A percentile compares a stretch with the other conserved stretches of the same genome.
Evolutionary conservation across 768 basidiomycete genomes (phyloP).

Genomic region (Termitomyces sp.): DNA sequence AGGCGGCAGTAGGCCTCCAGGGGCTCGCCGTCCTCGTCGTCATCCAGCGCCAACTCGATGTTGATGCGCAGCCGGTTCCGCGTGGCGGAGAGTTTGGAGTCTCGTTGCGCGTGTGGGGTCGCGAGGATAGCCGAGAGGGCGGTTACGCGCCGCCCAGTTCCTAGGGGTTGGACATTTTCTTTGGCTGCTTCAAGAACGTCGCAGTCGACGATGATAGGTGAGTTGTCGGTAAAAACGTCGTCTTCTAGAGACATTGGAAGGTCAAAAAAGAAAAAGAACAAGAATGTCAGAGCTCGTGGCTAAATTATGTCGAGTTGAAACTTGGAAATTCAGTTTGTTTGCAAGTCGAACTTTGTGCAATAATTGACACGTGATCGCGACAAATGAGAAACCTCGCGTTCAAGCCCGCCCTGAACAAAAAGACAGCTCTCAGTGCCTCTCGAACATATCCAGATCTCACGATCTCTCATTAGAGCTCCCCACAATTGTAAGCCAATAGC

Average conservation of each 20-base stretch:
- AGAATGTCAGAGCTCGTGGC: too few relatives aligned
- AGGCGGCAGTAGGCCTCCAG: constrained; percentile 85
- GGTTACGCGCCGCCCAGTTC: constrained; percentile 74
- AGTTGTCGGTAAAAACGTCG: constrained; percentile 41
- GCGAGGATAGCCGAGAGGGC: constrained; percentile 70
- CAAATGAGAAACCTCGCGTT: neutral
- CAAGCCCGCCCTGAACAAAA: neutral
- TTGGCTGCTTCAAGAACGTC: constrained; percentile 81
- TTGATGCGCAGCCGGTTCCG: constrained; percentile 69
- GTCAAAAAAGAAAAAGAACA: too few relatives aligned
- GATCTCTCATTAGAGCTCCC: neutral
- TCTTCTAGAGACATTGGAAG: constrained; percentile 24
- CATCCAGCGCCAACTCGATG: constrained; percentile 73
- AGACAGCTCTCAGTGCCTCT: neutral
- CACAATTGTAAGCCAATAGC: neutral
- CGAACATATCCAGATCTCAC: neutral
- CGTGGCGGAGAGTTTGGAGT: constrained; percentile 61
- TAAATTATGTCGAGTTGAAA: too few relatives aligned
- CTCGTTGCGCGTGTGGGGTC: constrained; percentile 76
- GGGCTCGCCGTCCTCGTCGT: constrained; percentile 77
- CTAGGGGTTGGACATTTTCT: constrained; percentile 84
- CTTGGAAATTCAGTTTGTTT: too few relatives aligned
- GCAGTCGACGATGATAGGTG: constrained; percentile 63
- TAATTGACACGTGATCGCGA: constrained; percentile 6
- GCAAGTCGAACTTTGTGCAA: neutral